Evolutionary conservation across 1,284 basidiomycete species (phyloP).

Genomic region (Cutaneotrichosporon sp.): DNA sequence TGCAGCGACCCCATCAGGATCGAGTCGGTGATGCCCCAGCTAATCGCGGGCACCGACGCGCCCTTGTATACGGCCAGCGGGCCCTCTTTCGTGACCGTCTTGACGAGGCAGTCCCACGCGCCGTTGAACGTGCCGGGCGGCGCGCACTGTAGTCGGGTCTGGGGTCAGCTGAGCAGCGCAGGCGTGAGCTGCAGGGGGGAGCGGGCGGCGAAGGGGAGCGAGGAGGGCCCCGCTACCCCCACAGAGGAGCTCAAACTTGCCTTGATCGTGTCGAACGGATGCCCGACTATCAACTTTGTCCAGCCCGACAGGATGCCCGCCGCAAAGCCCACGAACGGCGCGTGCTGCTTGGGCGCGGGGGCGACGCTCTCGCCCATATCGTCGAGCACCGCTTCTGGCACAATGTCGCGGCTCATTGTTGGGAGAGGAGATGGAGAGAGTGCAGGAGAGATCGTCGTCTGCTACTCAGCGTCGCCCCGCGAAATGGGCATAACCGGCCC

Average conservation of each 20-base stretch:
- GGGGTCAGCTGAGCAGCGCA: too few species aligned
- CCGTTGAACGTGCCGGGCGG: constrained; percentile 49
- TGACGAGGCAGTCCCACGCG: constrained; percentile 46
- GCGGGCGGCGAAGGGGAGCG: too few species aligned
- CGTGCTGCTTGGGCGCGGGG: constrained; percentile 29
- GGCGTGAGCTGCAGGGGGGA: too few species aligned
- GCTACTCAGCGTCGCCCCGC: not conserved
- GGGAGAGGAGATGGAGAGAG: too few species aligned
- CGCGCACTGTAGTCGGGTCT: constrained; percentile 46
- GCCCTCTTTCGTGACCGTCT: constrained; percentile 32
- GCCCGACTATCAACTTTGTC: constrained; percentile 44
- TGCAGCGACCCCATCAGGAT: constrained; percentile 55
- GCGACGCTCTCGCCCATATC: constrained; percentile 22
- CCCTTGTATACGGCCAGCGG: constrained; percentile 53
- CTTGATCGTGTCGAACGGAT: constrained; percentile 53
- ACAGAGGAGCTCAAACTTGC: too few species aligned
- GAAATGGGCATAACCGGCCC: too few species aligned
- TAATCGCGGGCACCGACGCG: constrained; percentile 51
- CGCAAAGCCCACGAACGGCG: constrained; percentile 49
- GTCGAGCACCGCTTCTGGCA: constrained; percentile 23
- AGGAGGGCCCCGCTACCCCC: too few species aligned
- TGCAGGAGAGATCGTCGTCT: too few species aligned
- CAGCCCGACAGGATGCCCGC: constrained; percentile 50
- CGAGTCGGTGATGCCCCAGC: constrained; percentile 54
- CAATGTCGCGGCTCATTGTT: constrained; percentile 3